Base-by-base conservation (phyloP, 2,329 filamentous ascomycete genomes). In the Alternaria incomplexa region DNA sequence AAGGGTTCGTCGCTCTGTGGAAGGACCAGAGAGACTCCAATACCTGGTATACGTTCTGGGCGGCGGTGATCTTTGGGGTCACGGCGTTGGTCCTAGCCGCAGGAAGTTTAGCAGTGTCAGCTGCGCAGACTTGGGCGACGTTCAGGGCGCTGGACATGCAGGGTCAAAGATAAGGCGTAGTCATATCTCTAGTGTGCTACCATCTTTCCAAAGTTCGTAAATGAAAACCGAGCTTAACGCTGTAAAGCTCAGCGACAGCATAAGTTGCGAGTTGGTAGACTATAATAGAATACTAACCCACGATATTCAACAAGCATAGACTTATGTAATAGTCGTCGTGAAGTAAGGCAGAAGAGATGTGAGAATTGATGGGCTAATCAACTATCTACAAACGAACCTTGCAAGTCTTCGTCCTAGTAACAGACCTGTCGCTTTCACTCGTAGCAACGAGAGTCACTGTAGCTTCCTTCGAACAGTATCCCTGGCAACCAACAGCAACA, bases 401-500 rank as follows among this genome's bases (percentile, higher is more conserved):
- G 12, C 55, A 58, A 5, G 55, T 51, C 45, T 58, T 51, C 3
- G 36, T 20, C 2, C 23, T 6, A 10, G 22, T 11, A 2, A 58
- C 30, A 2, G n/a, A 15, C 23, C 43, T 50, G n/a, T 51, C 30
- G 7, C 30, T 83, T 76, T 85, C 84, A 1, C 83, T 85, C 12
- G 76, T 82, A n/a, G 76, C 83, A 26, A 76, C 81, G 46, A 85
- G 59, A 44, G 72, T 83, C 5, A 85, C 80, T 1, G 80, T 77
- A 1, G 80, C 83, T 6, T 71, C 71, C 1, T 72, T 67, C 5
- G 70, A 74, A 4, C 80, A 60, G 69, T 72, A 46, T 15, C 10
- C 63, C 20, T 64, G 76, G 22, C 50, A 62, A n/a, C 65, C 70
- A 17, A 85, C 83, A 3, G 83, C 84, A 0, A 86, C 83, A 12